Evolutionary conservation across 345 rosid genomes (phyloP).

Genomic region (Eucalyptus caleyi): DNA sequence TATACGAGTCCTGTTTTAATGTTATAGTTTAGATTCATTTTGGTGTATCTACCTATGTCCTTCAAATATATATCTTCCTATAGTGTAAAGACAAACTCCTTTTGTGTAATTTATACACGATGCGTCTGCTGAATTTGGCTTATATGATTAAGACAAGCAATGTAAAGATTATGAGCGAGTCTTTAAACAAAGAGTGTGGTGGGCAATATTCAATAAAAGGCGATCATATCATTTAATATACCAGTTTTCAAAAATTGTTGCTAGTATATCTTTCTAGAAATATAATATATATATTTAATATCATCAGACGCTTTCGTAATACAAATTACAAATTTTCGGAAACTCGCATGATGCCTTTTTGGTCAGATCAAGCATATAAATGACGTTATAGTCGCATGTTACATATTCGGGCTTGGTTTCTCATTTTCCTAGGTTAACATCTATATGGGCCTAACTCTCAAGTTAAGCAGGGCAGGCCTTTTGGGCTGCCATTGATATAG

Average conservation of each 20-base stretch:
- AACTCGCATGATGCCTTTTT: not conserved
- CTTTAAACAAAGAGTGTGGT: not conserved
- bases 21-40: not conserved
- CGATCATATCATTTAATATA: not conserved
- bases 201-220: not conserved
- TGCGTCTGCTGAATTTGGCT: rapidly evolving
- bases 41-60: not conserved
- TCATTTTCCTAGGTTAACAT: not conserved
- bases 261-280: not conserved
- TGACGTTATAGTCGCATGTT: not conserved
- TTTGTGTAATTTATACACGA: not conserved
- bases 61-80: not conserved
- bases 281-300: not conserved
- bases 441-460: not conserved
- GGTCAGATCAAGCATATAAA: not conserved
- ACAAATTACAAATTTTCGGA: not conserved
- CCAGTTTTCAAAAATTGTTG: not conserved
- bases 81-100: not conserved
- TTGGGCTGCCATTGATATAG: not conserved
- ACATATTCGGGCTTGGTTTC: not conserved
- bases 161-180: not conserved
- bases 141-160: not conserved
- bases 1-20: rapidly evolving
- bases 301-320: not conserved
- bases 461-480: not conserved